Conservation (phyloP, 805 yeast species). For the Hanseniaspora meyeri region DNA sequence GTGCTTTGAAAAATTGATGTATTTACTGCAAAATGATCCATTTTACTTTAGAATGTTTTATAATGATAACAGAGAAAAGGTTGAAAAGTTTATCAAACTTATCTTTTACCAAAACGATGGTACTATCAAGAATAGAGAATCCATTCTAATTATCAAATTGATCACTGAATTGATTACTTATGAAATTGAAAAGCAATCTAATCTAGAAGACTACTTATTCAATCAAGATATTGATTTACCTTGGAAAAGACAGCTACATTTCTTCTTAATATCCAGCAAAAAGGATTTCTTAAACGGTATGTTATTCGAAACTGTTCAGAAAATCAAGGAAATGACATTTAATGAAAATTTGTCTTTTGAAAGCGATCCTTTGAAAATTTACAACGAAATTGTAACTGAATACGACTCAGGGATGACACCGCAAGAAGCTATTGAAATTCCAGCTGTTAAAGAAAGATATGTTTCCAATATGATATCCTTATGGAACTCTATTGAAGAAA, state of each 20-base stretch:
- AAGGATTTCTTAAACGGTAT: slow-evolving; percentile 20
- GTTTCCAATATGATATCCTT: slow-evolving; percentile 61
- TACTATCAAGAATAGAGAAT: slow-evolving; percentile 44
- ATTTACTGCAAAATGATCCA: slow-evolving; percentile 74
- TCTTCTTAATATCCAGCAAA: slow-evolving; percentile 32
- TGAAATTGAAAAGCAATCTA: slow-evolving; percentile 27
- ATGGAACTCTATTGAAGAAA: slow-evolving; percentile 55
- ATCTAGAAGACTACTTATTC: slow-evolving; percentile 22
- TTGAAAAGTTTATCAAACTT: slow-evolving; percentile 22
- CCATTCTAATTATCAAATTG: slow-evolving; percentile 49
- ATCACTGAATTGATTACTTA: slow-evolving; percentile 36
- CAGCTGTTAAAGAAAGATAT: slow-evolving; percentile 57
- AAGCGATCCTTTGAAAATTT: slow-evolving; percentile 61
- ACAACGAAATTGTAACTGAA: slow-evolving; percentile 30
- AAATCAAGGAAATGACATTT: slow-evolving; percentile 21
- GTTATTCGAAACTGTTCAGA: slow-evolving; percentile 31
- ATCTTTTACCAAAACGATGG: slow-evolving; percentile 25
- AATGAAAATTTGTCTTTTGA: slow-evolving; percentile 48
- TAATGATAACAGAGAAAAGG: slow-evolving; percentile 26
- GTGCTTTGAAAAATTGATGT: slow-evolving; percentile 61
- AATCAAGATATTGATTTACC: slow-evolving; percentile 28
- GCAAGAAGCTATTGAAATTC: slow-evolving; percentile 65
- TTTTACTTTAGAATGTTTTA: slow-evolving; percentile 51
- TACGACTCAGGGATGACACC: slow-evolving; percentile 35
- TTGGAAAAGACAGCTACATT: slow-evolving; percentile 31